Percentiles rank a stretch among this genome's conserved stretches.
Conservation (phyloP, 2,329 filamentous ascomycete genomes). For the Ophiostoma novo-ulmi region DNA sequence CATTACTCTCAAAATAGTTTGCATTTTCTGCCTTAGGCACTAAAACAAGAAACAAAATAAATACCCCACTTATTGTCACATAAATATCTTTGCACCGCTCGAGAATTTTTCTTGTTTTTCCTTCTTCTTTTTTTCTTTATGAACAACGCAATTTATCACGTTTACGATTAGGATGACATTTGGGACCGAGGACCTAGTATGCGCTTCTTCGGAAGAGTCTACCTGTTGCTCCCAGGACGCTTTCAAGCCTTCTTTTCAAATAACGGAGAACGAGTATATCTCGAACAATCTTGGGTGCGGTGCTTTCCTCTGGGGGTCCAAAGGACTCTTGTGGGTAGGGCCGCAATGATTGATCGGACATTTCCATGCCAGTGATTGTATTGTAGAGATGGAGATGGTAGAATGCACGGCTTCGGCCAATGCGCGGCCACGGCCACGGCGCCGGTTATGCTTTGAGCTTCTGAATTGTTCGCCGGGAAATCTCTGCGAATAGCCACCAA, state of each 20-base stretch:
- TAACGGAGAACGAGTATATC: conserved; percentile 43
- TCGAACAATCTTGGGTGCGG: conserved; percentile 50
- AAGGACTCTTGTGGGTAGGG: conserved; percentile 38
- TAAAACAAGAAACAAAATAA: neutral
- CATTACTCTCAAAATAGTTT: neutral
- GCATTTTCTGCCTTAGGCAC: conserved; percentile 10
- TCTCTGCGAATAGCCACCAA: neutral
- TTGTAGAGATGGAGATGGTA: neutral
- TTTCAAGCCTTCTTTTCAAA: conserved; percentile 40
- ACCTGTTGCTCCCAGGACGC: conserved; percentile 39
- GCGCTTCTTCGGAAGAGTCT: conserved; percentile 19
- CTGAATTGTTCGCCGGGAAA: neutral
- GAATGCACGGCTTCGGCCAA: too few relatives aligned
- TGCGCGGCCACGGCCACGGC: too few relatives aligned
- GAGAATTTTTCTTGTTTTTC: conserved; percentile 27
- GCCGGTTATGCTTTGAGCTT: too few relatives aligned
- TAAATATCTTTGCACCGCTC: conserved; percentile 16
- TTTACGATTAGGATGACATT: conserved; percentile 41
- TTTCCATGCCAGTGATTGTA: conserved; percentile 23
- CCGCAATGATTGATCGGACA: conserved; percentile 51
- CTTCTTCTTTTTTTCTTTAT: conserved; percentile 35
- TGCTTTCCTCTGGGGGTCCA: conserved; percentile 36
- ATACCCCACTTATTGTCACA: conserved; percentile 6
- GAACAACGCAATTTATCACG: conserved; percentile 47
- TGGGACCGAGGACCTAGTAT: conserved; percentile 37